phyloP scores from a whole-genome alignment of 208 protist genomes.

The Leishmania tropica region DNA sequence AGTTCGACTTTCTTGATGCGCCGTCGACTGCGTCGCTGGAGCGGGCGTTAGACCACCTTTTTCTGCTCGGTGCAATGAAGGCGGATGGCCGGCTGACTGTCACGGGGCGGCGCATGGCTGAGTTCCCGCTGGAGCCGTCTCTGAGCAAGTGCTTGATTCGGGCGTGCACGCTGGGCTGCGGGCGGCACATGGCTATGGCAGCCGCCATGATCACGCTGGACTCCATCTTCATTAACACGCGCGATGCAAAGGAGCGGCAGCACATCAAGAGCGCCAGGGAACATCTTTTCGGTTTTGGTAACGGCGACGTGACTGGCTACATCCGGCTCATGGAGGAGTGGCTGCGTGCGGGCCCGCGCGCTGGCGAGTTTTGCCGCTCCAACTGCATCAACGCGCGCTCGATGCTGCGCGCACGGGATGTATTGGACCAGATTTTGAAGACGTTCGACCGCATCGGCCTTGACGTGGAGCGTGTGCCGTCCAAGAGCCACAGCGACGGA shows the following conservation, averaged over 20 bases:
- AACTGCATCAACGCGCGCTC: conserved; percentile 72
- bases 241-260: conserved; percentile 82
- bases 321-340: conserved; percentile 87
- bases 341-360: conserved; percentile 57
- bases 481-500: neutral
- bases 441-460: conserved; percentile 84
- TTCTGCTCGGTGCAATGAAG: conserved; percentile 98
- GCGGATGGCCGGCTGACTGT: conserved; percentile 97
- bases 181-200: conserved; percentile 89
- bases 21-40: conserved; percentile 98
- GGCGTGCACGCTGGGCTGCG: conserved; percentile 66
- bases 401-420: conserved; percentile 80
- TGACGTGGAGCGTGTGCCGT: conserved; percentile 27
- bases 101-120: conserved; percentile 97
- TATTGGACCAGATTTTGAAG: conserved; percentile 87
- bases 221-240: conserved; percentile 96
- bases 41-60: conserved; percentile 96
- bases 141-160: conserved; percentile 94
- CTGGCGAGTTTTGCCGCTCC: conserved; percentile 81
- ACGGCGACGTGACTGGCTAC: conserved; percentile 87
- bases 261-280: conserved; percentile 74
- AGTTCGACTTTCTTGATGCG: conserved; percentile 98
- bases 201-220: conserved; percentile 93
- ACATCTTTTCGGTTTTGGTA: conserved; percentile 76
- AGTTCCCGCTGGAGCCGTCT: conserved; percentile 99